Evolutionary conservation across 2,329 filamentous ascomycete genomes (phyloP).

Genomic region (Dactylella cylindrospora): DNA sequence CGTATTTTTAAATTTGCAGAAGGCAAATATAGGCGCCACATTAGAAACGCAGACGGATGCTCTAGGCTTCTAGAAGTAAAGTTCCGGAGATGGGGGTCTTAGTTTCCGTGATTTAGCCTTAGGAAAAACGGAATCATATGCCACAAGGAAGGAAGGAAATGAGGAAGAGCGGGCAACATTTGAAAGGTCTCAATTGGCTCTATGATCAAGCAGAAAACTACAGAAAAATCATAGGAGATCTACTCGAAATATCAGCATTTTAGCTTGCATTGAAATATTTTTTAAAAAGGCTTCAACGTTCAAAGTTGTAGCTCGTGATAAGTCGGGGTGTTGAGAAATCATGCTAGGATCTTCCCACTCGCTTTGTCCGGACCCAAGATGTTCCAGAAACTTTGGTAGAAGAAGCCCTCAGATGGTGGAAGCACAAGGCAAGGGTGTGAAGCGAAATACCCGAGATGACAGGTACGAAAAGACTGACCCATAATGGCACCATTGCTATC

Average conservation of each 20-base stretch:
- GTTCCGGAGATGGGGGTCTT: constrained; percentile 15
- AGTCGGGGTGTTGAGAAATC: constrained; percentile 15
- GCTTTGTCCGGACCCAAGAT: constrained; percentile 1
- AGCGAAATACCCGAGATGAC: constrained; percentile 45
- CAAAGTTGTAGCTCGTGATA: no score
- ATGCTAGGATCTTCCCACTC: constrained; percentile 2
- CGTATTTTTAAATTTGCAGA: constrained; percentile 6
- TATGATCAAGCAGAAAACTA: no score
- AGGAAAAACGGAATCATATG: no score
- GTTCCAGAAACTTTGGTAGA: constrained; percentile 39
- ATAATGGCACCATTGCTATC: no score
- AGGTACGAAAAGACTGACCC: constrained; percentile 36
- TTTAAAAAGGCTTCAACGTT: no score
- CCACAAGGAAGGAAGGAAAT: no score
- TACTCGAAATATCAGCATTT: no score
- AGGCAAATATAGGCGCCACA: constrained; percentile 38
- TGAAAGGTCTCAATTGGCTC: no score
- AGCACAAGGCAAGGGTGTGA: constrained; percentile 28
- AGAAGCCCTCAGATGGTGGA: constrained; percentile 7
- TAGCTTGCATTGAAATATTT: no score
- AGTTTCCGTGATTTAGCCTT: constrained; percentile 15
- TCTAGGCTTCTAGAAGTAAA: constrained; percentile 31
- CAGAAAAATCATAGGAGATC: no score
- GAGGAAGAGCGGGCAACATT: no score
- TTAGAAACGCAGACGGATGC: constrained; percentile 6